Conservation (phyloP, 192 early-diverging fungal species). For the Martensiomyces pterosporus region DNA sequence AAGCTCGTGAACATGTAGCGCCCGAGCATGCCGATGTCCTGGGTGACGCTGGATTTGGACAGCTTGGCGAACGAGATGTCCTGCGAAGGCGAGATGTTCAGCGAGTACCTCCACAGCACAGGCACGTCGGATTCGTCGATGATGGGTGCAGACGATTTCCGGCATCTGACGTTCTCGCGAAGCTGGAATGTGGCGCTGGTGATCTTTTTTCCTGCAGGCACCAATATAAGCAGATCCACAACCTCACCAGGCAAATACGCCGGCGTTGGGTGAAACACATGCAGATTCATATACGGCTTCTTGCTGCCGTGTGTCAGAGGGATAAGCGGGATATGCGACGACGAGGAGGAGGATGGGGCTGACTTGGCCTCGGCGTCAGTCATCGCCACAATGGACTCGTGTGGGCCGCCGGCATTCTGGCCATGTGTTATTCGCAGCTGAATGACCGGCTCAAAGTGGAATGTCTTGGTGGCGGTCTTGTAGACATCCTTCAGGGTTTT, state of each 20-base stretch:
- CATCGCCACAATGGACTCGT: slow-evolving; percentile 34
- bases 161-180: slow-evolving; percentile 44
- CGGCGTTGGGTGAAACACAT: slow-evolving; percentile 40
- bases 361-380: slow-evolving; percentile 14
- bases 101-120: slow-evolving; percentile 46
- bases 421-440: slow-evolving; percentile 27
- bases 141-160: slow-evolving; percentile 49
- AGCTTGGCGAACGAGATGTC: slow-evolving; percentile 44
- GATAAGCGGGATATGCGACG: slow-evolving; percentile 11
- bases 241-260: slow-evolving; percentile 43
- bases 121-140: slow-evolving; percentile 52
- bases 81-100: slow-evolving; percentile 24
- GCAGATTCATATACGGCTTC: slow-evolving; percentile 35
- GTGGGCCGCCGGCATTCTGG: slow-evolving; percentile 14
- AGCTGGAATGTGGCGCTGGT: slow-evolving; percentile 35
- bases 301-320: slow-evolving; percentile 13
- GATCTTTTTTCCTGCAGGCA: slow-evolving; percentile 39
- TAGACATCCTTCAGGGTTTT: slow-evolving; percentile 32
- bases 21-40: slow-evolving; percentile 46
- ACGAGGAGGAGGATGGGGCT: slow-evolving; percentile 2
- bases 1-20: slow-evolving; percentile 37
- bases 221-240: slow-evolving; percentile 43
- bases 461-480: slow-evolving; percentile 35
- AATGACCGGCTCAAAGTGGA: slow-evolving; percentile 46
- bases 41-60: slow-evolving; percentile 28